These are phyloP conservation scores for Sporothrix phasma DNA, from an alignment of 2,329 filamentous ascomycete species.

Conservation along the genomic window DNA sequence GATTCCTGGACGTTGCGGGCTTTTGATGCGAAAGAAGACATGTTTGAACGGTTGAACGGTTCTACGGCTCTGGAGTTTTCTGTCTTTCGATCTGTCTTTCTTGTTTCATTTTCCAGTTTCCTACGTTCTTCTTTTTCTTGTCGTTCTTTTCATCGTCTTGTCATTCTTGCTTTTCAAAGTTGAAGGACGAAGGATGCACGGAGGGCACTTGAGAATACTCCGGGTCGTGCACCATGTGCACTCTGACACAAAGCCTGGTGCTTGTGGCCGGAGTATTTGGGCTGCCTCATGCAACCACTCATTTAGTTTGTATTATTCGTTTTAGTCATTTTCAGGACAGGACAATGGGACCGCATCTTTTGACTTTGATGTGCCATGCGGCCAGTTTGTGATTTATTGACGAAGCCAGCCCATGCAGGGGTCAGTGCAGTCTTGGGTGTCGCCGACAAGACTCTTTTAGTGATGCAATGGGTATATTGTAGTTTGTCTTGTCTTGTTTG, in stretches of 20 bases:
- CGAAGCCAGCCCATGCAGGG: too few relatives aligned
- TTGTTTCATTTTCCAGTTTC: slow-evolving; percentile 14
- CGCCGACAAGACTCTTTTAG: not conserved
- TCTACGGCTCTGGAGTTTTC: slow-evolving; percentile 12
- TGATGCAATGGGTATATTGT: slow-evolving; percentile 1
- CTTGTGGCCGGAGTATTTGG: slow-evolving; percentile 7
- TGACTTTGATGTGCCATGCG: not conserved
- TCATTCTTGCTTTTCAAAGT: not conserved
- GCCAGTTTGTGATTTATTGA: not conserved
- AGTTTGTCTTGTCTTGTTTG: not conserved
- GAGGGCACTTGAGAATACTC: not conserved
- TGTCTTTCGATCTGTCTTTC: slow-evolving; percentile 14
- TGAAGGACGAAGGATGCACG: slow-evolving; percentile 10
- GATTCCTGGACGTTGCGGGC: not conserved
- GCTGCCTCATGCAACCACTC: slow-evolving; percentile 10
- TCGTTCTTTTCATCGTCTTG: slow-evolving; percentile 10
- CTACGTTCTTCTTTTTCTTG: too few relatives aligned
- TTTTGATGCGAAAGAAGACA: not conserved
- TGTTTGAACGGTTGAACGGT: slow-evolving; percentile 5
- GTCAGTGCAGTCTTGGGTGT: not conserved
- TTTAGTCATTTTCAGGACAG: slow-evolving; percentile 4
- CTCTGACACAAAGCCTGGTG: slow-evolving; percentile 13
- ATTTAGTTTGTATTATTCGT: slow-evolving; percentile 17
- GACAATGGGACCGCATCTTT: slow-evolving; percentile 12
- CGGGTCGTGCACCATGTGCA: slow-evolving; percentile 9